Percentiles rank a stretch among this genome's conserved stretches.
Evolutionary conservation across 2,329 filamentous ascomycete genomes (phyloP).

Genomic region (Curvularia sp.): DNA sequence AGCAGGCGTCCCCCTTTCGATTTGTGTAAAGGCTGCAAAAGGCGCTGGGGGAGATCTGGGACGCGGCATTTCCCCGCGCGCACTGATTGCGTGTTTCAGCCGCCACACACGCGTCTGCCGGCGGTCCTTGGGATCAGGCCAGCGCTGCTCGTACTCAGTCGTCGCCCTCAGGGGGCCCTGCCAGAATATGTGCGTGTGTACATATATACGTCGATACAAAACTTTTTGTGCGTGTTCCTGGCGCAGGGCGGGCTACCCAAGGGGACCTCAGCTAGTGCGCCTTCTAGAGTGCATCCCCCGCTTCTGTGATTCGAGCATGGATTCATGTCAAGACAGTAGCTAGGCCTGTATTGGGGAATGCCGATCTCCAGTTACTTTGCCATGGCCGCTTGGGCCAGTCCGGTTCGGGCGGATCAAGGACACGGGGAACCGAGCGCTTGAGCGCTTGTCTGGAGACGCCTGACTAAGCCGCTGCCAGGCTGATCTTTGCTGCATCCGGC

Average conservation of each 20-base stretch:
- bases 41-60: constrained; percentile 16
- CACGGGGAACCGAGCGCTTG: constrained; percentile 35
- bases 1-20: constrained; percentile 16
- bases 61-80: constrained; percentile 18
- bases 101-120: background rate
- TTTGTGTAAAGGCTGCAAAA: constrained; percentile 19
- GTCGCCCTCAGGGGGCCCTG: background rate
- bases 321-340: constrained; percentile 16
- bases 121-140: constrained; percentile 13
- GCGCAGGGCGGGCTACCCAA: constrained; percentile 26
- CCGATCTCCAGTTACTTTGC: constrained; percentile 31
- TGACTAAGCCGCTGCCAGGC: constrained; percentile 29
- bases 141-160: background rate
- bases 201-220: too few relatives aligned
- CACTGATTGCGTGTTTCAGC: constrained; percentile 28
- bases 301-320: constrained; percentile 34
- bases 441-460: background rate
- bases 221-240: constrained; percentile 37
- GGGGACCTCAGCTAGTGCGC: constrained; percentile 24
- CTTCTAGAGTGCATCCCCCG: constrained; percentile 22
- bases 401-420: constrained; percentile 32
- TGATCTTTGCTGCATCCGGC: too few relatives aligned
- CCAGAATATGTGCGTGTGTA: too few relatives aligned
- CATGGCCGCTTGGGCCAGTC: constrained; percentile 28
- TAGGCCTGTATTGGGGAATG: constrained; percentile 27